phyloP scores from a whole-genome alignment of 768 basidiomycete genomes.

The Mrakia blollopis region DNA sequence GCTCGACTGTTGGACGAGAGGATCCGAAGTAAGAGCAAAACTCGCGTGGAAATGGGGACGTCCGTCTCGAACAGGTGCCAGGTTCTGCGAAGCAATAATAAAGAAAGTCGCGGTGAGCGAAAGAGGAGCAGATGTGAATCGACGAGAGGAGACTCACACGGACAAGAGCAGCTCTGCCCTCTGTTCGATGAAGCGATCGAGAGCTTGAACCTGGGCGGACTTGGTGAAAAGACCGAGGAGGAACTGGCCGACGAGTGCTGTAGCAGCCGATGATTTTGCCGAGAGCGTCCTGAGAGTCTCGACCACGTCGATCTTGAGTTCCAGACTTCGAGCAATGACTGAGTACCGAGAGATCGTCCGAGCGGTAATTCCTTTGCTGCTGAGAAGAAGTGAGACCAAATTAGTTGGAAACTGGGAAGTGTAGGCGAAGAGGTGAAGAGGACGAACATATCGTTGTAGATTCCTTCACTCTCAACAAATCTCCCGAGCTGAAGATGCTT shows the following conservation, averaged over 20 bases:
- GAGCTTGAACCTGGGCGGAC: neutral
- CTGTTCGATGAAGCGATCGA: neutral
- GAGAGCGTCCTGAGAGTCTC: neutral
- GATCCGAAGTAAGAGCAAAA: neutral
- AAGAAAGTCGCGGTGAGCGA: neutral
- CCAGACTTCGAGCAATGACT: neutral
- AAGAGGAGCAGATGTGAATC: neutral
- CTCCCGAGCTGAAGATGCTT: neutral
- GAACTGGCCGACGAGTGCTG: neutral
- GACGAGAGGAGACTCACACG: neutral
- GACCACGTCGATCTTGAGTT: neutral
- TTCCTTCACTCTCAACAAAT: neutral
- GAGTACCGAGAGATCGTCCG: neutral
- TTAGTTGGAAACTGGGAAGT: no score
- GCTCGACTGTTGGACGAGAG: neutral
- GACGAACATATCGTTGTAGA: neutral
- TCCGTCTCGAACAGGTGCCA: neutral
- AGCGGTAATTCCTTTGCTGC: neutral
- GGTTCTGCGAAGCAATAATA: neutral
- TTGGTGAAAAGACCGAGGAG: neutral
- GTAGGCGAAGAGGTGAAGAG: neutral
- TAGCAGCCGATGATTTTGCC: neutral
- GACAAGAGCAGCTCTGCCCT: neutral
- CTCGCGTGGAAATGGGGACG: neutral
- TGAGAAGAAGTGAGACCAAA: no score